Percentiles rank a stretch among this genome's conserved stretches.
Evolutionary conservation across 768 basidiomycete genomes (phyloP).

Genomic region (Termitomyces heimii): DNA sequence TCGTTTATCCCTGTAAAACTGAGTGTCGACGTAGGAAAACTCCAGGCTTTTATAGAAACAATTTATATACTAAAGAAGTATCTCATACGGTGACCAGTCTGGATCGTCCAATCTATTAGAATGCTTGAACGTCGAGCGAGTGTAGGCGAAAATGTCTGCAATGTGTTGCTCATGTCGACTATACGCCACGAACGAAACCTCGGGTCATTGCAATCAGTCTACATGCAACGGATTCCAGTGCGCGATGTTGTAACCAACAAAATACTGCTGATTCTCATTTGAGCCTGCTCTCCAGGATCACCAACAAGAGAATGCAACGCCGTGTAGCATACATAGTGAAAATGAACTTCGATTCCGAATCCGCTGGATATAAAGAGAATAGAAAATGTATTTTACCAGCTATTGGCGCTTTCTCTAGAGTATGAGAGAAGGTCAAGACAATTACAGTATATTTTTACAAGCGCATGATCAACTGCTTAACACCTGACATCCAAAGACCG

Average conservation of each 20-base stretch:
- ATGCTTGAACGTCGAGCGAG: no score
- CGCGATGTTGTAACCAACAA: background rate
- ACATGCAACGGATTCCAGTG: background rate
- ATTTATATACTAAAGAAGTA: background rate
- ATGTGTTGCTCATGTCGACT: no score
- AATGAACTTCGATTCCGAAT: background rate
- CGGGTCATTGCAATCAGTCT: background rate
- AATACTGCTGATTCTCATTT: no score
- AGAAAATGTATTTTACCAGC: conserved; percentile 2
- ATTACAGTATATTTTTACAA: conserved; percentile 27
- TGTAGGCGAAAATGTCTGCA: no score
- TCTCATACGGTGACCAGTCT: background rate
- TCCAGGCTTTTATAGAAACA: background rate
- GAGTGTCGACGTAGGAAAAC: background rate
- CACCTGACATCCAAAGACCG: conserved; percentile 79
- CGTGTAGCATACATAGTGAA: background rate
- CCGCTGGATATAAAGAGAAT: background rate
- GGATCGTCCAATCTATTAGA: no score
- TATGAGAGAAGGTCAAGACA: background rate
- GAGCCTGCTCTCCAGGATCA: no score
- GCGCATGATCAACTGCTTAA: conserved; percentile 82
- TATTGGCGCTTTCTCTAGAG: background rate
- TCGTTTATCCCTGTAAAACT: background rate
- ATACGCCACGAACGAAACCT: background rate
- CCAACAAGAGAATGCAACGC: background rate